Conservation (phyloP, 257 asterid genomes). For the Avicennia marina region DNA sequence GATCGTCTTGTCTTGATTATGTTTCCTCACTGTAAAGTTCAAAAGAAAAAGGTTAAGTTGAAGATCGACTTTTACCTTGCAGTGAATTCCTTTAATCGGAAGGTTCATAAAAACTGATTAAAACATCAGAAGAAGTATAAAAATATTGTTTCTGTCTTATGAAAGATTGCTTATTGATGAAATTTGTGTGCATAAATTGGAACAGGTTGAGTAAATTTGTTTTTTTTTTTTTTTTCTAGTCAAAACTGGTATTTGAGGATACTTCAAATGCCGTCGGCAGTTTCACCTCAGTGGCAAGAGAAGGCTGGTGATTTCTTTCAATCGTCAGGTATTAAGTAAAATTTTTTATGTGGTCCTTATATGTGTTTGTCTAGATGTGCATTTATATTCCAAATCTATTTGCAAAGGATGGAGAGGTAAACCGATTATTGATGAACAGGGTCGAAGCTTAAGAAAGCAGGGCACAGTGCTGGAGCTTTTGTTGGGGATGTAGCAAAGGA, state of each 20-base stretch:
- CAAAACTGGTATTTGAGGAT: constrained; percentile 24
- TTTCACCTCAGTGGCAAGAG: constrained; percentile 84
- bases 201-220: neutral
- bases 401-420: neutral
- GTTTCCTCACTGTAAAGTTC: too few relatives aligned
- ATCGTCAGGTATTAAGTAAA: constrained; percentile 55
- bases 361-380: neutral
- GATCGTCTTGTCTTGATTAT: too few relatives aligned
- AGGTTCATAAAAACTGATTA: too few relatives aligned
- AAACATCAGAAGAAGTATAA: too few relatives aligned
- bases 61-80: too few relatives aligned
- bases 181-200: neutral
- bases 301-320: constrained; percentile 80
- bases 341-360: neutral
- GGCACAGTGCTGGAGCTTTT: constrained; percentile 80
- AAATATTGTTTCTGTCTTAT: too few relatives aligned
- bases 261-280: constrained; percentile 57
- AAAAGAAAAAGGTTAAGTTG: too few relatives aligned
- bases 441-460: constrained; percentile 76
- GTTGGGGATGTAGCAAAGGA: constrained; percentile 88
- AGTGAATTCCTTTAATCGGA: too few relatives aligned
- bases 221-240: too few relatives aligned
- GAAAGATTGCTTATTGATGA: too few relatives aligned
- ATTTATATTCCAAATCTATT: neutral
- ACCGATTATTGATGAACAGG: constrained; percentile 39